These are phyloP conservation scores for Colletotrichum tamarilloi DNA, from an alignment of 2,329 filamentous ascomycete species.

Conservation along the genomic window DNA sequence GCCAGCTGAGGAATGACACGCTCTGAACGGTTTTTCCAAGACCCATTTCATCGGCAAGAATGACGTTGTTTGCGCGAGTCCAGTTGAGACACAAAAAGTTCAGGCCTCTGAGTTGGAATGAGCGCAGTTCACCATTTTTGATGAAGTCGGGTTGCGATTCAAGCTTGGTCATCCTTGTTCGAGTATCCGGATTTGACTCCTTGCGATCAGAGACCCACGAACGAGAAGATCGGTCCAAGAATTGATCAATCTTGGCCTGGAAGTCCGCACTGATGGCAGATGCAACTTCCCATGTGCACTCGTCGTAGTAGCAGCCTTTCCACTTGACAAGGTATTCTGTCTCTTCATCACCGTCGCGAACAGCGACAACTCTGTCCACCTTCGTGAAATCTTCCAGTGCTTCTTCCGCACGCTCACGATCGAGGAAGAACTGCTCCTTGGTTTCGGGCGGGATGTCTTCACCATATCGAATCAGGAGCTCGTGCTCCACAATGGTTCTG, in stretches of 20 bases:
- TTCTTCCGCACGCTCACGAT: slow-evolving; percentile 90
- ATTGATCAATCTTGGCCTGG: slow-evolving; percentile 92
- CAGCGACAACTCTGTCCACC: slow-evolving; percentile 91
- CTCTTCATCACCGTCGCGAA: slow-evolving; percentile 81
- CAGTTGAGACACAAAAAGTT: slow-evolving; percentile 98
- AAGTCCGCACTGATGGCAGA: slow-evolving; percentile 80
- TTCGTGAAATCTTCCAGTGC: slow-evolving; percentile 90
- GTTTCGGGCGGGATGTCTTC: slow-evolving; percentile 85
- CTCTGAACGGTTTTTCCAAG: slow-evolving; percentile 98
- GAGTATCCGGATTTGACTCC: slow-evolving; percentile 80
- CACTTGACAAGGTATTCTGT: slow-evolving; percentile 96
- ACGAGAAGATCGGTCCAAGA: slow-evolving; percentile 83
- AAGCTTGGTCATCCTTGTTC: slow-evolving; percentile 78
- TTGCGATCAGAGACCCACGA: slow-evolving; percentile 83
- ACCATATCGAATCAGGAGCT: slow-evolving; percentile 81
- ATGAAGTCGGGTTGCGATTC: slow-evolving; percentile 89
- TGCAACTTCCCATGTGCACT: slow-evolving; percentile 91
- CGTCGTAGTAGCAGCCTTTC: slow-evolving; percentile 93
- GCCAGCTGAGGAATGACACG: slow-evolving; percentile 96
- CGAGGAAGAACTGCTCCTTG: slow-evolving; percentile 93
- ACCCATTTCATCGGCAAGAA: slow-evolving; percentile 98
- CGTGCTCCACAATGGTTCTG: slow-evolving; percentile 82
- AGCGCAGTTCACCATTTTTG: slow-evolving; percentile 83
- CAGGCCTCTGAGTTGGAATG: slow-evolving; percentile 92
- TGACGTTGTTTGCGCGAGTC: slow-evolving; percentile 94